Evolutionary conservation across 2,329 filamentous ascomycete species (phyloP), one percentile per base, ranked within the genome.

Genomic region (Xylariaceae sp.): DNA sequence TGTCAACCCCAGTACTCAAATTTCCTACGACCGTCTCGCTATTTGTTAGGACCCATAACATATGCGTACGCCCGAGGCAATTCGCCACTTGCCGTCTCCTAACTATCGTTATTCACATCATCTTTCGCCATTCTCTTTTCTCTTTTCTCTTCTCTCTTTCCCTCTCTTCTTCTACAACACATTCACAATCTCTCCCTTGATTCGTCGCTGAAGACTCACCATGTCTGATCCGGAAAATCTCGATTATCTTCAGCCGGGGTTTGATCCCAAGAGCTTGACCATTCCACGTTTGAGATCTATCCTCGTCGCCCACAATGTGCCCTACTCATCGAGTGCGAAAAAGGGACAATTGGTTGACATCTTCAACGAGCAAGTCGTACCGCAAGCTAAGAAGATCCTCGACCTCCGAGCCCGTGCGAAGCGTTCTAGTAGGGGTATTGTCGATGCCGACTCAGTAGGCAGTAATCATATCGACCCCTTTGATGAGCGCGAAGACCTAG

Each of bases 221-320:
- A 86, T 86, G 83, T 80, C 80, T 31, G 83, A 86, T 65, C 75
- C 83, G 60, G 88, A 91, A 62, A 74, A 67, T 58, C 73, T 86
- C 63, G 88, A 90, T 62, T 99, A 97, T 70, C 85, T 97, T 34
- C 84, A 91, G 67, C 81, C 89, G 52, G 89, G 83, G 65, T 97
- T 96, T 70, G 90, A 99, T 70, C 85, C 94, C 26, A 80, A 80
- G 67, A 83, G 81, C 60, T 81, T 97, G 60, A 97, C 91, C 1
- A 85, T 97, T 48, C 91, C 94, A 31, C 87, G 88, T 45, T 78
- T 99, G 64, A 89, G 94, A 65, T 92, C 88, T 47, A 95, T 97
- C 62, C 83, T 99, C 55, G 88, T 97, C 66, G 87, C 85, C 61
- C 89, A 99, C 74, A 88, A 91, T 68, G 77, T 97, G 66, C 75